Conservation (phyloP, 2,329 filamentous ascomycete genomes). For the Hypoxylon sp. region DNA sequence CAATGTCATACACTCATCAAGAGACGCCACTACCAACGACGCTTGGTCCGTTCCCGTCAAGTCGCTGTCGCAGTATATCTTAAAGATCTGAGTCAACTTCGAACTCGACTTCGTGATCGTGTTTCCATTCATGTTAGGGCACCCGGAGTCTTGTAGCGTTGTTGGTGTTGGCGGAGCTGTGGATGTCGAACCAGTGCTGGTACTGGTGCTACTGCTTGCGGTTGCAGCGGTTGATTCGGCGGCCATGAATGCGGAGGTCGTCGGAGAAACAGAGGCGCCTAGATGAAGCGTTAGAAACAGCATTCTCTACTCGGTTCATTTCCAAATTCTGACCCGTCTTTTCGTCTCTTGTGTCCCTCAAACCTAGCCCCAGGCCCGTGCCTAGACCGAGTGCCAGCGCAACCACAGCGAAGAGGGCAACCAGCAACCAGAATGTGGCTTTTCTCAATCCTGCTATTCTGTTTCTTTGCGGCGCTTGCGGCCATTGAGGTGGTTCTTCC, state of each 20-base stretch:
- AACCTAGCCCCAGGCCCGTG: constrained; percentile 27
- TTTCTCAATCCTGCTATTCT: constrained; percentile 29
- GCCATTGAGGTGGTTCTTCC: constrained; percentile 4
- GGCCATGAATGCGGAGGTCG: constrained; percentile 9
- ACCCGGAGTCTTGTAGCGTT: constrained; percentile 12
- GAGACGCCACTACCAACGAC: constrained; percentile 18
- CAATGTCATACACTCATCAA: constrained; percentile 31
- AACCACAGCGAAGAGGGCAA: constrained; percentile 22
- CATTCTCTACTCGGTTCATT: background rate
- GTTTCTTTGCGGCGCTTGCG: background rate
- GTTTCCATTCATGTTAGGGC: constrained; percentile 19
- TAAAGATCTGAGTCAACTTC: constrained; percentile 9
- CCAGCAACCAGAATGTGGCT: constrained; percentile 31
- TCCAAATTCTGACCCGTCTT: constrained; percentile 21
- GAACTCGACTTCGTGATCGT: constrained; percentile 5
- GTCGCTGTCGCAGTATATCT: constrained; percentile 33
- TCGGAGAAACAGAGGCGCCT: constrained; percentile 15
- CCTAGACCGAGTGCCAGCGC: constrained; percentile 30
- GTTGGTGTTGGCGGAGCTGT: constrained; percentile 9
- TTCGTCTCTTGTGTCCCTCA: constrained; percentile 21
- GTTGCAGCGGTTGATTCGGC: constrained; percentile 4
- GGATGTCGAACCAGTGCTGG: constrained; percentile 6
- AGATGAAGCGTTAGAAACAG: constrained; percentile 20
- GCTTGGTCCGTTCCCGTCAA: constrained; percentile 28
- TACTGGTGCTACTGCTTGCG: constrained; percentile 7